Evolutionary conservation across 108 stramenopile genomes (phyloP), one percentile per base, ranked within the genome.

Genomic region (Skeletonema costatum): DNA sequence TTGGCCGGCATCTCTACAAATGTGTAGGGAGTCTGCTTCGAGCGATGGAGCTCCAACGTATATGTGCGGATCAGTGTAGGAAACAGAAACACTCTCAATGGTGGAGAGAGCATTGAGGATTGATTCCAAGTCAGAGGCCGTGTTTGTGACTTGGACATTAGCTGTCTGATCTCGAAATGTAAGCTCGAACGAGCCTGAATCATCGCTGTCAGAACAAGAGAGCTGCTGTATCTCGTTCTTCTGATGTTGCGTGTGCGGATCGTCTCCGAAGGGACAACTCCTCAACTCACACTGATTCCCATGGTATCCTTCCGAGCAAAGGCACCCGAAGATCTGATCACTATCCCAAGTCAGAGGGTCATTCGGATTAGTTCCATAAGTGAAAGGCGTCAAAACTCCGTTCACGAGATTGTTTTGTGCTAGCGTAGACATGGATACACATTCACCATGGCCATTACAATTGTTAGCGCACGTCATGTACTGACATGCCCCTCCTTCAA

Each of bases 401-500:
- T 90, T 90, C 59, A 74, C 75, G 3, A 68, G 64, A n/a, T 81
- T 74, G 4, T 86, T 83, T 35, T 74, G 32, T 7, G 86, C 89
- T 7, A 87, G 80, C 36, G 82, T 76, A 5, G 83, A 72, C 88
- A 92, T 93, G 5, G 88, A 79, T 60, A 90, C 66, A 61, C 92
- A 93, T 68, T 86, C 75, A 12, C 88, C 92, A 51, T 93, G 71
- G 65, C 87, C 91, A 38, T 50, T 73, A 74, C 92, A 93, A 31
- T 70, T 53, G 5, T 44, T 25, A 25, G 71, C 80, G 77, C 94
- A 95, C 16, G 71, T 68, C 39, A 84, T 87, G 21, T 87, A 84
- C 59, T 95, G 76, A 77, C 94, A 95, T 16, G 92, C 90, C 9
- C 66, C 73, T 6, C 94, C 94, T 8, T 77, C 68, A 65, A 91